Conservation (phyloP, 1,284 basidiomycete species). For the Gymnopus androsaceus region DNA sequence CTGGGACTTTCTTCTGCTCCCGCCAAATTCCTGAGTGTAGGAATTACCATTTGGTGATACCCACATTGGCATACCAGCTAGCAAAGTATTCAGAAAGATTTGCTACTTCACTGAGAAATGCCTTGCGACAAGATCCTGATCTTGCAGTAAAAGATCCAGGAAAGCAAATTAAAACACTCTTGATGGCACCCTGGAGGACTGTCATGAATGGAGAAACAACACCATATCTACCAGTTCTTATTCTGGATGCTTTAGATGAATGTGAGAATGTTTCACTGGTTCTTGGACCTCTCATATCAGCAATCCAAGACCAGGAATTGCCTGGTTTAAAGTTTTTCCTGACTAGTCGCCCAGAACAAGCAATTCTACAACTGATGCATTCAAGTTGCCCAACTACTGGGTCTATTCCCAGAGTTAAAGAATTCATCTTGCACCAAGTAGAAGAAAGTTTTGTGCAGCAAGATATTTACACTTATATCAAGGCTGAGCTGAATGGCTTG, state of each 20-base stretch:
- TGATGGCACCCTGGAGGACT: neutral
- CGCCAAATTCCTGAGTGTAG: no score
- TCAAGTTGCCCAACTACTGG: neutral
- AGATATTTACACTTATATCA: slow-evolving; percentile 21
- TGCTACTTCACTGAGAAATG: neutral
- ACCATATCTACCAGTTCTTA: neutral
- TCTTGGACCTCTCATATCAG: neutral
- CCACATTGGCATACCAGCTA: no score
- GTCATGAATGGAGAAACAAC: neutral
- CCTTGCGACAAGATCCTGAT: neutral
- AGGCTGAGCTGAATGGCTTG: neutral
- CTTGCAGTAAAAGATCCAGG: neutral
- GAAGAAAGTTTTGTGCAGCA: slow-evolving; percentile 12
- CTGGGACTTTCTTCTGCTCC: no score
- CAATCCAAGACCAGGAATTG: neutral
- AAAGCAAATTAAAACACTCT: neutral
- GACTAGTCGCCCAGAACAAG: slow-evolving; percentile 4
- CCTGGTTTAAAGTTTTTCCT: slow-evolving; percentile 2
- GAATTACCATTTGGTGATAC: no score
- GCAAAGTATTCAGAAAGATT: neutral
- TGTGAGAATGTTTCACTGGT: neutral
- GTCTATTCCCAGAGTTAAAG: neutral
- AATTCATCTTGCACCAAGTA: slow-evolving; percentile 20
- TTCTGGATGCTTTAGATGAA: slow-evolving; percentile 15
- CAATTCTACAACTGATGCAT: neutral